A percentile compares a stretch with the other conserved stretches of the same genome.
Evolutionary conservation across 2,329 filamentous ascomycete genomes (phyloP).

Genomic region (Beauveria varroae): DNA sequence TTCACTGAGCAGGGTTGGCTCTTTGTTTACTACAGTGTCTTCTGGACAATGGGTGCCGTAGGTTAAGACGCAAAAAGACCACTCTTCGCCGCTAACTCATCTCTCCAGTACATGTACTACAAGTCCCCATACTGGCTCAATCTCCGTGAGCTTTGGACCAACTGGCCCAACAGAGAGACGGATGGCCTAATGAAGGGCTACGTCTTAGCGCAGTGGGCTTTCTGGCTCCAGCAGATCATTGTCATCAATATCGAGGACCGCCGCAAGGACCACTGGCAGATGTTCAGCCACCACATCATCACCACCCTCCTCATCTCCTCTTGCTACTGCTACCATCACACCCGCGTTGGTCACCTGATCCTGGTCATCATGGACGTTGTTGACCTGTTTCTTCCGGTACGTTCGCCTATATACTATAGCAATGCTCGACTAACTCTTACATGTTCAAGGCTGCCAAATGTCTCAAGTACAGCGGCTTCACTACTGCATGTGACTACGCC

Average conservation of each 20-base stretch:
- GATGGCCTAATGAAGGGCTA: conserved; percentile 75
- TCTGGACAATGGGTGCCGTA: conserved; percentile 82
- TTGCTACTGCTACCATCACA: conserved; percentile 82
- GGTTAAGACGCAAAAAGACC: conserved; percentile 24
- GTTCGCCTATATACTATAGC: conserved; percentile 21
- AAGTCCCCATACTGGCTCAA: conserved; percentile 73
- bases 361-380: conserved; percentile 90
- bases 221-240: conserved; percentile 90
- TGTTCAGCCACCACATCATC: conserved; percentile 91
- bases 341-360: conserved; percentile 80
- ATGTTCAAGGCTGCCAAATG: conserved; percentile 70
- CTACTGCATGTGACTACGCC: conserved; percentile 67
- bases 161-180: conserved; percentile 75
- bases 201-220: conserved; percentile 81
- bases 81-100: background rate
- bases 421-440: background rate
- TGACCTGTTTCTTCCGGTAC: conserved; percentile 78
- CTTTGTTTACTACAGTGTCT: conserved; percentile 71
- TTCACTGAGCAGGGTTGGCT: conserved; percentile 96
- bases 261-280: conserved; percentile 91
- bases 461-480: conserved; percentile 79
- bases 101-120: conserved; percentile 65
- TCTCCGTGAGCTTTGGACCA: conserved; percentile 70
- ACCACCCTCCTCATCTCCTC: conserved; percentile 73
- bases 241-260: conserved; percentile 92